These are phyloP conservation scores for Termitomyces sp. DNA, from an alignment of 768 basidiomycete species.

Conservation along the genomic window DNA sequence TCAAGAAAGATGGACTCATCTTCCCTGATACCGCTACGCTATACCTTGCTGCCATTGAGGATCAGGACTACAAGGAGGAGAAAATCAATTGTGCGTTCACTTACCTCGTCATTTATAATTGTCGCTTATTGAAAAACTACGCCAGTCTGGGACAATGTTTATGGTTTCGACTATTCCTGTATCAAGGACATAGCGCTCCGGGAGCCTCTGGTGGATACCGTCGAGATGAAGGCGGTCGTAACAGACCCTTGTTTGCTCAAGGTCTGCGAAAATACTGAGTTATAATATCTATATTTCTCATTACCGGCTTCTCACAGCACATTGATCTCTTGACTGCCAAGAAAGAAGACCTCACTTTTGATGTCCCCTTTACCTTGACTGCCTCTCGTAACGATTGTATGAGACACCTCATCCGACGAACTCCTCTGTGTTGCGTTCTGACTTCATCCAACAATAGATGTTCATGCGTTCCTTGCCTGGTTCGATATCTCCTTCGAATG, in stretches of 20 bases:
- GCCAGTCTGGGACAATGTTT: constrained; percentile 98
- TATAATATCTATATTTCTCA: neutral
- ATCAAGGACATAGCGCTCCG: constrained; percentile 98
- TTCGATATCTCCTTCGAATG: constrained; percentile 96
- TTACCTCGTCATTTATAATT: neutral
- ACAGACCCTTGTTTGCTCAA: constrained; percentile 90
- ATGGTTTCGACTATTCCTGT: constrained; percentile 98
- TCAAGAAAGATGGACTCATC: constrained; percentile 84
- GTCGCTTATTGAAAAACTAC: neutral
- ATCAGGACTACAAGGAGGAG: constrained; percentile 99
- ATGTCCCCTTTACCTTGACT: constrained; percentile 68
- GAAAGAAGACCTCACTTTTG: constrained; percentile 93
- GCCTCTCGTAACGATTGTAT: constrained; percentile 90
- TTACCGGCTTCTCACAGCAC: constrained; percentile 40
- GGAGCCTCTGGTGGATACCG: constrained; percentile 98
- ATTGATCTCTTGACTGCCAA: constrained; percentile 88
- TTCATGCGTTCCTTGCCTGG: constrained; percentile 99
- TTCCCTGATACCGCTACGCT: constrained; percentile 94
- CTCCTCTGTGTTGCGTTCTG: neutral
- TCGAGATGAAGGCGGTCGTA: constrained; percentile 92
- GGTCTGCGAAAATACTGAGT: constrained; percentile 32
- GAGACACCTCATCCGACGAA: constrained; percentile 20
- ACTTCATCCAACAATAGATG: constrained; percentile 42
- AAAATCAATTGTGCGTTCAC: constrained; percentile 91
- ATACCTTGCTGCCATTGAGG: constrained; percentile 96